phyloP scores from a whole-genome alignment of 1,284 basidiomycete species.

The Amylostereum chailletii region DNA sequence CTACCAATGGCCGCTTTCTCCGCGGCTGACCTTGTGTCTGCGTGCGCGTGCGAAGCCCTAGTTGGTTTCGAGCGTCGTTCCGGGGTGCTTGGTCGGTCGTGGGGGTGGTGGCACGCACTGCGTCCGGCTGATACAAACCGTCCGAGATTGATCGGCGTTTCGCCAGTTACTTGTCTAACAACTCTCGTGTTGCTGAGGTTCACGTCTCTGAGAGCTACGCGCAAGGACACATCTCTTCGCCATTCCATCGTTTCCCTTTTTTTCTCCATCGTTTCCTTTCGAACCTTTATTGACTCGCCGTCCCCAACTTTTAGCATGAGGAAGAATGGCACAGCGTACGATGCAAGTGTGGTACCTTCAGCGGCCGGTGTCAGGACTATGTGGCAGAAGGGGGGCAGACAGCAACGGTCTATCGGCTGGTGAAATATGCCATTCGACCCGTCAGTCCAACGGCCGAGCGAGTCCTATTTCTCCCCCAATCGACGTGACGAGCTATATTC shows the following conservation, averaged over 20 bases:
- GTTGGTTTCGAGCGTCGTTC: slow-evolving; percentile 35
- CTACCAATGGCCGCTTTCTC: slow-evolving; percentile 53
- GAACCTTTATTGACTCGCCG: slow-evolving; percentile 13
- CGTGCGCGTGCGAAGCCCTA: slow-evolving; percentile 34
- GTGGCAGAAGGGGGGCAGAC: slow-evolving; percentile 26
- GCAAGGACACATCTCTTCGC: slow-evolving; percentile 51
- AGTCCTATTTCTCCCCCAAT: slow-evolving; percentile 17
- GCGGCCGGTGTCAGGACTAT: slow-evolving; percentile 62
- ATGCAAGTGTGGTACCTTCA: slow-evolving; percentile 71
- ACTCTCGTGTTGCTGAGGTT: slow-evolving; percentile 65
- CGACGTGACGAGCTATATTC: slow-evolving; percentile 3
- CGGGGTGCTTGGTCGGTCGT: slow-evolving; percentile 18
- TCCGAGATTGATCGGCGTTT: slow-evolving; percentile 55
- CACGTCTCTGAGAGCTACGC: slow-evolving; percentile 76
- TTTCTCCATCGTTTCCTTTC: slow-evolving; percentile 10
- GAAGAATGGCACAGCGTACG: slow-evolving; percentile 59
- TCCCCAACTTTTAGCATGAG: slow-evolving; percentile 27
- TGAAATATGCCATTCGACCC: slow-evolving; percentile 77
- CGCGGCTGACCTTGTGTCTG: slow-evolving; percentile 15
- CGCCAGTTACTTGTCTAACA: slow-evolving; percentile 54
- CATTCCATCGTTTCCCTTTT: slow-evolving; percentile 12
- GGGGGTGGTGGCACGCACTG: slow-evolving; percentile 25
- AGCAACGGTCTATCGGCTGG: slow-evolving; percentile 51
- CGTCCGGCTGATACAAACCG: slow-evolving; percentile 80
- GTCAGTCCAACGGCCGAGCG: slow-evolving; percentile 57